A percentile compares a stretch with the other conserved stretches of the same genome.
phyloP scores from a whole-genome alignment of 108 stramenopile species.

The Poteriospumella lacustris region DNA sequence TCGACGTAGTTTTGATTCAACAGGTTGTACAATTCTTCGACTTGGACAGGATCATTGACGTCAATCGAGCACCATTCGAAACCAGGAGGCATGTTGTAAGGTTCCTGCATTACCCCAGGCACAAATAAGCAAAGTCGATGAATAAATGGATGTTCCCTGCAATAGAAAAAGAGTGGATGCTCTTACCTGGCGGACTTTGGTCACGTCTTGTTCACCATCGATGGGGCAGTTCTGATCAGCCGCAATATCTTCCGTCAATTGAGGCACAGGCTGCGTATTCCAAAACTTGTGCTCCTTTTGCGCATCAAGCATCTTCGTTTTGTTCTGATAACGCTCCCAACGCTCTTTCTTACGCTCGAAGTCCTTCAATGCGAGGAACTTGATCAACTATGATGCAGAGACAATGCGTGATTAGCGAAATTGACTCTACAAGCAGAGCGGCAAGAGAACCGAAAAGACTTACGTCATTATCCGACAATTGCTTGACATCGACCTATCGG shows the following conservation, averaged over 20 bases:
- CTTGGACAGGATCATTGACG: slow-evolving; percentile 48
- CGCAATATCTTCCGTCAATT: slow-evolving; percentile 45
- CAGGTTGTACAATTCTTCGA: slow-evolving; percentile 81
- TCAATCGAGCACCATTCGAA: slow-evolving; percentile 87
- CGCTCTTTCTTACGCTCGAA: neutral
- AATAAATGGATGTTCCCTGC: neutral
- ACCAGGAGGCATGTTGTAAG: slow-evolving; percentile 90
- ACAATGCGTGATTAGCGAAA: too few relatives aligned
- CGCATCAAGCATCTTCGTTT: neutral
- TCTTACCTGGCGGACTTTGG: slow-evolving; percentile 60
- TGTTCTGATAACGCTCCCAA: neutral
- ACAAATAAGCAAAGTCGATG: neutral
- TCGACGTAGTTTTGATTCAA: slow-evolving; percentile 97
- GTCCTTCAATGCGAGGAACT: neutral
- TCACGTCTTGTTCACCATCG: slow-evolving; percentile 62
- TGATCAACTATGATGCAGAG: neutral
- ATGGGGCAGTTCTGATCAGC: slow-evolving; percentile 67
- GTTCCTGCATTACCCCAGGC: slow-evolving; percentile 48
- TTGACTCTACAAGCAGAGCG: too few relatives aligned
- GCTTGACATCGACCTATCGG: too few relatives aligned
- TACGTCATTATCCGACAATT: too few relatives aligned
- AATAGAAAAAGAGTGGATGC: neutral
- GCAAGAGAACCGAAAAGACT: too few relatives aligned
- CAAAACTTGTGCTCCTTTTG: slow-evolving; percentile 74
- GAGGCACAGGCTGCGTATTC: slow-evolving; percentile 83